Percentiles rank a stretch among this genome's conserved stretches.
phyloP scores from a whole-genome alignment of 2,329 filamentous ascomycete genomes.

The Aspergillus uvarum region DNA sequence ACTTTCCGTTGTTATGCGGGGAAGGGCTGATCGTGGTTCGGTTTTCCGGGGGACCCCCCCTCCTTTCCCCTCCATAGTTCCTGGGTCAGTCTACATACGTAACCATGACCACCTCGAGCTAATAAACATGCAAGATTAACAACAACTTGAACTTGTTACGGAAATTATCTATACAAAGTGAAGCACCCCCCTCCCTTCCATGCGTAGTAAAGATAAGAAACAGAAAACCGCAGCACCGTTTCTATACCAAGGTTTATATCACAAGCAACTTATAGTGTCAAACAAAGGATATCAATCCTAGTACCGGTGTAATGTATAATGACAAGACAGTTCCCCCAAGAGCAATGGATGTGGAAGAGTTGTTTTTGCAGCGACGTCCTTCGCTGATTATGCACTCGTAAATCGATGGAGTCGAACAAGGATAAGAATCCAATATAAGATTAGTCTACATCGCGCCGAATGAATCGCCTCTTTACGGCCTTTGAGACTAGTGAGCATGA shows the following conservation, averaged over 20 bases:
- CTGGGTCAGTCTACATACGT: constrained; percentile 27
- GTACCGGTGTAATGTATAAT: neutral
- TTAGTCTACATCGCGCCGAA: neutral
- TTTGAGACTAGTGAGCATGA: constrained; percentile 41
- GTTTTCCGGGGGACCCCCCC: neutral
- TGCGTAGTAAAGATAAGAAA: constrained; percentile 5
- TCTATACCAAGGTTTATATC: neutral
- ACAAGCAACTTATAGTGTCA: neutral
- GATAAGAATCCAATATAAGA: constrained; percentile 12
- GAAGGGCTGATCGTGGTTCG: neutral
- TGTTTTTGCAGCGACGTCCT: neutral
- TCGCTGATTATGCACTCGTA: neutral
- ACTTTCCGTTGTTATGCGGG: constrained; percentile 8
- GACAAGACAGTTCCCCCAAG: neutral
- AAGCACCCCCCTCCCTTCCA: neutral
- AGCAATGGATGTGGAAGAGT: neutral
- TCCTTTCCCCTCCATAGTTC: constrained; percentile 8
- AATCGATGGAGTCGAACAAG: constrained; percentile 15
- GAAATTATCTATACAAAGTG: constrained; percentile 13
- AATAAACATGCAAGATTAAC: constrained; percentile 25
- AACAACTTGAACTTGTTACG: constrained; percentile 10
- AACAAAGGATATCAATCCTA: neutral
- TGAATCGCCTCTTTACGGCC: constrained; percentile 1
- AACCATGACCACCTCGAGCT: constrained; percentile 24
- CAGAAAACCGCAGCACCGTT: neutral